Evolutionary conservation across 1,139 yeast species (phyloP).

Genomic region (Yamadazyma triangularis): DNA sequence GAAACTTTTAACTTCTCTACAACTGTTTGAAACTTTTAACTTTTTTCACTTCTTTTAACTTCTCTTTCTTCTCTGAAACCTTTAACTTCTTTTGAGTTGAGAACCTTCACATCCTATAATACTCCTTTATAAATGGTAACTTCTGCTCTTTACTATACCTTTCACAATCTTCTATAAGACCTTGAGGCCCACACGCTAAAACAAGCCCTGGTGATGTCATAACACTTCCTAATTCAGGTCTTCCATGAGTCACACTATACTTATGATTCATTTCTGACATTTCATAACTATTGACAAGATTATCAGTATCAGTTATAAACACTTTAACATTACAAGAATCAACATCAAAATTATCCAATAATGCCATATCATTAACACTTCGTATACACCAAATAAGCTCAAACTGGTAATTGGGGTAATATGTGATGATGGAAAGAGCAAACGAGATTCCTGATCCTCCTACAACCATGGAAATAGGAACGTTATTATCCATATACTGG

Average conservation of each 20-base stretch:
- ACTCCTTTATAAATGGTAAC: constrained; percentile 12
- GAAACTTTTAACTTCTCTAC: too few species aligned
- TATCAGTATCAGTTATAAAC: constrained; percentile 13
- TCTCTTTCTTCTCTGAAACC: too few species aligned
- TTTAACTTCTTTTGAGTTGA: too few species aligned
- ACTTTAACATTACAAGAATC: constrained; percentile 15
- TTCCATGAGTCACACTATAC: constrained; percentile 16
- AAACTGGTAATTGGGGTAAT: constrained; percentile 19
- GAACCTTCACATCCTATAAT: constrained; percentile 3
- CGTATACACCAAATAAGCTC: constrained; percentile 53
- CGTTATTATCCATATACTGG: constrained; percentile 4
- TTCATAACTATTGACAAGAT: not conserved
- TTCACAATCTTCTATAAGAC: constrained; percentile 45
- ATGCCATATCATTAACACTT: constrained; percentile 32
- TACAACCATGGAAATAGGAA: constrained; percentile 39
- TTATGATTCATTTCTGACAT: constrained; percentile 3
- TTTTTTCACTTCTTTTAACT: too few species aligned
- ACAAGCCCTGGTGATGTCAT: constrained; percentile 28
- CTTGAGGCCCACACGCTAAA: constrained; percentile 68
- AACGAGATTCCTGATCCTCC: constrained; percentile 89
- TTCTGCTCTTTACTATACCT: constrained; percentile 35
- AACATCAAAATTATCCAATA: constrained; percentile 12
- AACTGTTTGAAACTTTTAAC: too few species aligned
- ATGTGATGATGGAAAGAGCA: constrained; percentile 56
- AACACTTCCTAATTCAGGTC: constrained; percentile 38